These are phyloP conservation scores for Eimeria acervulina DNA, from an alignment of 169 alveolate species.

Conservation along the genomic window DNA sequence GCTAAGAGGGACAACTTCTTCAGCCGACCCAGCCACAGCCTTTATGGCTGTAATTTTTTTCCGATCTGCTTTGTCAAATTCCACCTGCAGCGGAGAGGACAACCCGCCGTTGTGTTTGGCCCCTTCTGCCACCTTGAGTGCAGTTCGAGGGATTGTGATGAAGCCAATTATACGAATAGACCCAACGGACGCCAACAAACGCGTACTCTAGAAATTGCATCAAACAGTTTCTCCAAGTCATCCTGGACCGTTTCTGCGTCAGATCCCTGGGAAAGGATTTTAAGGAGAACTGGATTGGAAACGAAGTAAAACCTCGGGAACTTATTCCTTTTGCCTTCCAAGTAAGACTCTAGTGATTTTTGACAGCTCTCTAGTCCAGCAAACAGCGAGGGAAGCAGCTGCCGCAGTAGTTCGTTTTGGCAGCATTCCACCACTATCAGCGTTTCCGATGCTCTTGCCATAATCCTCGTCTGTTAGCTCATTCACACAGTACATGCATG, in stretches of 20 bases:
- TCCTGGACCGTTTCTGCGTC: slow-evolving; percentile 97
- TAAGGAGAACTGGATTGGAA: slow-evolving; percentile 96
- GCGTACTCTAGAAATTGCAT: slow-evolving; percentile 96
- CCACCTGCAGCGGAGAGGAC: slow-evolving; percentile 59
- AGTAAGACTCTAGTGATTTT: slow-evolving; percentile 96
- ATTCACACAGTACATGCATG: background rate
- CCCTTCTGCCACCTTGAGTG: background rate
- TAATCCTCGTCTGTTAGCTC: slow-evolving; percentile 90
- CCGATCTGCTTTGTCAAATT: slow-evolving; percentile 90
- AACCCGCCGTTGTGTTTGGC: background rate
- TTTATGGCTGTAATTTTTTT: slow-evolving; percentile 92
- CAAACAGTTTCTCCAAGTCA: slow-evolving; percentile 97
- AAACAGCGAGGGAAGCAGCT: slow-evolving; percentile 95
- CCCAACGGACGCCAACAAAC: background rate
- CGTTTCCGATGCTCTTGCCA: slow-evolving; percentile 97
- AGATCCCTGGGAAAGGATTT: slow-evolving; percentile 97
- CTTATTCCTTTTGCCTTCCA: slow-evolving; percentile 98
- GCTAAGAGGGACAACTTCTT: slow-evolving; percentile 94
- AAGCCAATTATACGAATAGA: background rate
- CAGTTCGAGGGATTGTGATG: background rate
- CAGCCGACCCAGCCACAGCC: slow-evolving; percentile 90
- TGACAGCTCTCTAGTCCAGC: slow-evolving; percentile 97
- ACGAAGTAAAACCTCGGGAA: slow-evolving; percentile 99
- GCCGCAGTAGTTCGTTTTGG: slow-evolving; percentile 96
- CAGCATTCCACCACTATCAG: slow-evolving; percentile 96